A percentile compares a stretch with the other conserved stretches of the same genome.
Evolutionary conservation across 2,329 filamentous ascomycete genomes (phyloP).

Genomic region (Exophiala sp.): DNA sequence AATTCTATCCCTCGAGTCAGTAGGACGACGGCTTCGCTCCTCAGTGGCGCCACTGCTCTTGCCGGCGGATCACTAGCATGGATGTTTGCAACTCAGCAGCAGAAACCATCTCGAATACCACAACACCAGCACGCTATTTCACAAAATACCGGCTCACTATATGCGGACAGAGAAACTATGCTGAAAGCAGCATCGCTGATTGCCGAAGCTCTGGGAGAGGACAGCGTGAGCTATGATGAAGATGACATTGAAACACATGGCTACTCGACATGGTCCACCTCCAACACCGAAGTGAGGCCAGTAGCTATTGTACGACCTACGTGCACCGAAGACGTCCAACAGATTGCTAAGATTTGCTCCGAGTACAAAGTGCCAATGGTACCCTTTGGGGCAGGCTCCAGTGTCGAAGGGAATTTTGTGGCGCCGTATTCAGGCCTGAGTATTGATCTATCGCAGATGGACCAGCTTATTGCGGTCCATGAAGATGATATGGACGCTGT

Average conservation of each 20-base stretch:
- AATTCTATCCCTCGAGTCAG: too few species aligned
- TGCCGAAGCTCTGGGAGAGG: too few species aligned
- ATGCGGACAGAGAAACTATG: too few species aligned
- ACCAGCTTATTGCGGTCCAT: conserved; percentile 72
- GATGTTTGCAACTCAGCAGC: too few species aligned
- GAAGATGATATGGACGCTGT: conserved; percentile 88
- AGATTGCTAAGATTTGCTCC: conserved; percentile 67
- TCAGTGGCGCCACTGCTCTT: too few species aligned
- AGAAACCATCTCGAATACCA: too few species aligned
- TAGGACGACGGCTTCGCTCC: too few species aligned
- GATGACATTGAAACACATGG: too few species aligned
- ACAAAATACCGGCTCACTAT: too few species aligned
- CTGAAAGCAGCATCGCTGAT: too few species aligned
- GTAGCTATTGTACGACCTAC: conserved; percentile 41
- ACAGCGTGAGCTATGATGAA: conserved; percentile 1
- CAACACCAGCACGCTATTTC: too few species aligned
- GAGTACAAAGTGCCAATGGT: conserved; percentile 75
- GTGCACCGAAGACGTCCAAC: conserved; percentile 61
- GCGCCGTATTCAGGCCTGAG: conserved; percentile 81
- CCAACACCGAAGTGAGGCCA: neutral
- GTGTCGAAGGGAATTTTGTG: conserved; percentile 84
- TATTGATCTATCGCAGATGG: conserved; percentile 85
- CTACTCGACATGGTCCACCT: conserved; percentile 7
- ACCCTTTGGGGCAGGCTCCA: conserved; percentile 79
- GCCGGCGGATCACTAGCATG: too few species aligned